Evolutionary conservation across 2,329 filamentous ascomycete species (phyloP).

Genomic region (Zasmidium cellare): DNA sequence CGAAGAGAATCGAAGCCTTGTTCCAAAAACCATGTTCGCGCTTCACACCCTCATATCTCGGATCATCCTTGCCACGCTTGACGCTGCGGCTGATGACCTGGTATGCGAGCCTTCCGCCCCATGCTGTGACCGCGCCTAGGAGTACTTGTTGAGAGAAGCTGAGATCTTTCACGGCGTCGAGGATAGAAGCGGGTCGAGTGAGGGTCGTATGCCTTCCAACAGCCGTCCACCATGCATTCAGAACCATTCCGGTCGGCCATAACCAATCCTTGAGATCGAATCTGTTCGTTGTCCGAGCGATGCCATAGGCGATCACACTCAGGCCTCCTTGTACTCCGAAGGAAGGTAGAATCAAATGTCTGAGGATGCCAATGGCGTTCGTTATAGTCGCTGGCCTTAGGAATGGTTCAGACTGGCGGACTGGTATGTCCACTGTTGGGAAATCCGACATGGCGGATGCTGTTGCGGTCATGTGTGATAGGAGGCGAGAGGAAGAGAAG

Average conservation of each 20-base stretch:
- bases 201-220: constrained; percentile 52
- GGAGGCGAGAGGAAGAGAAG: not conserved
- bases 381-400: not conserved
- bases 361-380: constrained; percentile 50
- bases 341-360: constrained; percentile 56
- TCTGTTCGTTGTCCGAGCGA: constrained; percentile 54
- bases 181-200: constrained; percentile 45
- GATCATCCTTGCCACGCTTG: constrained; percentile 55
- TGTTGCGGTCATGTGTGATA: constrained; percentile 8
- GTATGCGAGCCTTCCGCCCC: constrained; percentile 59
- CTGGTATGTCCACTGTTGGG: constrained; percentile 4
- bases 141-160: constrained; percentile 58
- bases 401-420: not conserved
- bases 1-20: constrained; percentile 55
- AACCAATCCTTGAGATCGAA: constrained; percentile 62
- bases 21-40: constrained; percentile 59
- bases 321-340: constrained; percentile 55
- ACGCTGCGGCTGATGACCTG: constrained; percentile 53
- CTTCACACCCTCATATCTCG: constrained; percentile 56
- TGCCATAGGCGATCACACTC: constrained; percentile 53
- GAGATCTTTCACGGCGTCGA: constrained; percentile 49
- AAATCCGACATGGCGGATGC: constrained; percentile 9
- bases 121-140: constrained; percentile 57
- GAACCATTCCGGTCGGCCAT: constrained; percentile 42
- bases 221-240: constrained; percentile 62